Conservation (phyloP, 2,329 filamentous ascomycete species). For the Zasmidium citrigriseum region DNA sequence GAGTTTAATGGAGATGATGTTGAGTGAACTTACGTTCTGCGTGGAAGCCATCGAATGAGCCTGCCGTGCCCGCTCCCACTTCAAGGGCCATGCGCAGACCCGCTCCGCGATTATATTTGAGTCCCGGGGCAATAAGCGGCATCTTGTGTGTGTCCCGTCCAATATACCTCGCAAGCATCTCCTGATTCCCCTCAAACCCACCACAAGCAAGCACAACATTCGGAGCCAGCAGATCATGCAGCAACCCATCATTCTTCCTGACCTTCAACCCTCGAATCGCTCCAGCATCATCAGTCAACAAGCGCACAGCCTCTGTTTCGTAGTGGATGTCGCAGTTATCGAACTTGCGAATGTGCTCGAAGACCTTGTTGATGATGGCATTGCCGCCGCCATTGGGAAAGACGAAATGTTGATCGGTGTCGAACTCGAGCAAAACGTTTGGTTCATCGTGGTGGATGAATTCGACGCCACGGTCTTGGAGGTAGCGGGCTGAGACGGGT, state of each 20-base stretch:
- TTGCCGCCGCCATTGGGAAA: slow-evolving; percentile 43
- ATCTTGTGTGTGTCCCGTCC: slow-evolving; percentile 42
- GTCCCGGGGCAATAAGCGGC: slow-evolving; percentile 43
- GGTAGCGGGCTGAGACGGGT: slow-evolving; percentile 39
- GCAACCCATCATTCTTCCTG: slow-evolving; percentile 39
- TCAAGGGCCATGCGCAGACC: slow-evolving; percentile 45
- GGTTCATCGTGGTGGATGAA: slow-evolving; percentile 43
- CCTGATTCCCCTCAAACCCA: slow-evolving; percentile 44
- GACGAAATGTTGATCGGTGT: slow-evolving; percentile 44
- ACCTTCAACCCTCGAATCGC: slow-evolving; percentile 40
- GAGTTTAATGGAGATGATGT: too few species aligned
- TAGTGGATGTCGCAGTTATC: slow-evolving; percentile 39
- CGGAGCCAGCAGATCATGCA: slow-evolving; percentile 37
- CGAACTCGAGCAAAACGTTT: slow-evolving; percentile 44
- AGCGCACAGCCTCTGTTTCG: slow-evolving; percentile 41
- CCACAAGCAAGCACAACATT: slow-evolving; percentile 44
- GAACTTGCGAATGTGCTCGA: slow-evolving; percentile 39
- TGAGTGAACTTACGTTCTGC: too few species aligned
- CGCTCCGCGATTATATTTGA: slow-evolving; percentile 43
- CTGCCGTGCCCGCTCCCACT: slow-evolving; percentile 43
- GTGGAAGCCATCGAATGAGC: slow-evolving; percentile 45
- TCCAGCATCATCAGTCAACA: slow-evolving; percentile 38
- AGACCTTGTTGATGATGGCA: slow-evolving; percentile 41
- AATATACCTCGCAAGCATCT: slow-evolving; percentile 44
- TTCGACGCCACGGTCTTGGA: slow-evolving; percentile 39